Conservation (phyloP, 495 filamentous ascomycete species). For the Chaetomium fimeti region DNA sequence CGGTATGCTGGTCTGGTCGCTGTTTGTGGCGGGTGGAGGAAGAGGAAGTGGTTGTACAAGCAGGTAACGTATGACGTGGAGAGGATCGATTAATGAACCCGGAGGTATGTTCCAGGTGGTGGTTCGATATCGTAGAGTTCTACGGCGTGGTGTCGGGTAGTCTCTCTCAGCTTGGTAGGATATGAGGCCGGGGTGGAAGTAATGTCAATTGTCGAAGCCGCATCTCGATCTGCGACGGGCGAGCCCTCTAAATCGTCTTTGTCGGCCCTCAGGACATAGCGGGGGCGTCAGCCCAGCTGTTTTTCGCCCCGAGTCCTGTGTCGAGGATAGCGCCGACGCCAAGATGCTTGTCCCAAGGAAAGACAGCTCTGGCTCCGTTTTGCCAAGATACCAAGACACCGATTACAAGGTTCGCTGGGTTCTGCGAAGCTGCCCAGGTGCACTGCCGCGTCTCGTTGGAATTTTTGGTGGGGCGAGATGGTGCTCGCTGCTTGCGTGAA, state of each 20-base stretch:
- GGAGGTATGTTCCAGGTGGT: no score
- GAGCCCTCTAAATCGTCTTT: neutral
- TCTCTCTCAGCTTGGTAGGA: conserved; percentile 6
- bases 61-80: neutral
- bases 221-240: conserved; percentile 25
- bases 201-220: conserved; percentile 26
- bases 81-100: neutral
- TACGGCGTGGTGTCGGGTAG: neutral
- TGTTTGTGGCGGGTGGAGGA: neutral
- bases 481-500: neutral
- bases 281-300: conserved; percentile 16
- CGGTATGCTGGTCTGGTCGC: neutral
- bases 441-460: neutral
- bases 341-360: conserved; percentile 8
- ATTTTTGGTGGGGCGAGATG: neutral
- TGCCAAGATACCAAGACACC: conserved; percentile 16
- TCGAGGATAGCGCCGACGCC: conserved; percentile 5
- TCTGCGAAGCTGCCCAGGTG: neutral
- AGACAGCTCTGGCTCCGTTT: conserved; percentile 5
- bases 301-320: conserved; percentile 12
- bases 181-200: conserved; percentile 23
- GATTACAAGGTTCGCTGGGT: conserved; percentile 9
- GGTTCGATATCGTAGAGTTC: no score
- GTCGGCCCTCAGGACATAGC: conserved; percentile 16
- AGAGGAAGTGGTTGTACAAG: neutral